These are phyloP conservation scores for Trichothecium roseum DNA, from an alignment of 2,329 filamentous ascomycete genomes.

Conservation along the genomic window DNA sequence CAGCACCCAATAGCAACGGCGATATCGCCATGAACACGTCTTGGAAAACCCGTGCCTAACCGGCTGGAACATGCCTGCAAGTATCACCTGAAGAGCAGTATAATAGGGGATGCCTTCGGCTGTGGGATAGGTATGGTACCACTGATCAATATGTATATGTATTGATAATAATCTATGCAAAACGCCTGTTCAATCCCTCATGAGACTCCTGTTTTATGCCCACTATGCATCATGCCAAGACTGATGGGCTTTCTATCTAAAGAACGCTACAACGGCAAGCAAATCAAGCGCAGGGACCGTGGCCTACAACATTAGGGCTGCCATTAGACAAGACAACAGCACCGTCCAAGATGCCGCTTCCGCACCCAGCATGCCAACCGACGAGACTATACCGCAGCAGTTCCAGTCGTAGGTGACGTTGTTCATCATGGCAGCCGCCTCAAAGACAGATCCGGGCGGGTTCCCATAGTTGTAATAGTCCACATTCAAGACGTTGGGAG, in stretches of 20 bases:
- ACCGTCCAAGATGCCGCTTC: slow-evolving; percentile 7
- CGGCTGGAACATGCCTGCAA: no score
- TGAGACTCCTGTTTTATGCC: no score
- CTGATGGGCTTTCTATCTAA: neutral
- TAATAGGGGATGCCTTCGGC: no score
- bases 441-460: slow-evolving; percentile 62
- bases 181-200: no score
- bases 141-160: no score
- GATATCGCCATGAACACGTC: no score
- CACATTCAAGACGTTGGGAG: slow-evolving; percentile 72
- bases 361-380: slow-evolving; percentile 11
- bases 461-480: slow-evolving; percentile 73
- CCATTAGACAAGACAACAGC: slow-evolving; percentile 11
- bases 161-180: no score
- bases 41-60: no score
- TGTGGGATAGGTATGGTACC: no score
- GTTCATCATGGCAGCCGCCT: slow-evolving; percentile 59
- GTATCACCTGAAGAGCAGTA: no score
- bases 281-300: neutral
- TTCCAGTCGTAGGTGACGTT: slow-evolving; percentile 55
- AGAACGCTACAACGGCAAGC: neutral
- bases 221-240: no score
- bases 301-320: slow-evolving; percentile 1
- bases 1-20: no score
- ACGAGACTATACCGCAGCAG: slow-evolving; percentile 41